phyloP scores from a whole-genome alignment of 2,329 filamentous ascomycete genomes.

The Hawksworthiomyces lignivorus region DNA sequence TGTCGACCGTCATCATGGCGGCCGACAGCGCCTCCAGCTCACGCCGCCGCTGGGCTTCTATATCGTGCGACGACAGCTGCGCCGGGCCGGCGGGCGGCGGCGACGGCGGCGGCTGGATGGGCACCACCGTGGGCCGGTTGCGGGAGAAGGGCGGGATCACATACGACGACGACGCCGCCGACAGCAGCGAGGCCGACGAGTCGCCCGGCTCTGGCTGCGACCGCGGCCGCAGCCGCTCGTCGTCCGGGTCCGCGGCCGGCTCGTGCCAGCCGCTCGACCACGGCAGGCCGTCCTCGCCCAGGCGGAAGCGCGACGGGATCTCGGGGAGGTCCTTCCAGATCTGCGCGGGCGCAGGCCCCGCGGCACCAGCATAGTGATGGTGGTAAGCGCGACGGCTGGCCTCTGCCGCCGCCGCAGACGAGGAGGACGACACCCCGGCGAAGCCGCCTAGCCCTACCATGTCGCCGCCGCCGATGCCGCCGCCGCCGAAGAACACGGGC shows the following conservation, averaged over 20 bases:
- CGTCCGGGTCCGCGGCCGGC: conserved; percentile 21
- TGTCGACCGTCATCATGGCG: conserved; percentile 50
- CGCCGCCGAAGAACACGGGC: background rate
- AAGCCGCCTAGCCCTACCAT: too few species aligned
- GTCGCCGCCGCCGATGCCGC: background rate
- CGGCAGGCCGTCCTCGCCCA: conserved; percentile 40
- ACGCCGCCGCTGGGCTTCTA: conserved; percentile 28
- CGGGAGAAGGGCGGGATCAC: background rate
- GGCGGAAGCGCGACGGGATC: conserved; percentile 29
- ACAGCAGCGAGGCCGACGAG: conserved; percentile 11
- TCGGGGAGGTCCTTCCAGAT: conserved; percentile 37
- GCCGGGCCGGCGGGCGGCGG: too few species aligned
- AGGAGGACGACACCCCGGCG: too few species aligned
- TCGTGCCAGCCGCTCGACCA: conserved; percentile 33
- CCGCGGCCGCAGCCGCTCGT: conserved; percentile 13
- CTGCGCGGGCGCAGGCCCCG: background rate
- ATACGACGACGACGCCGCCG: conserved; percentile 14
- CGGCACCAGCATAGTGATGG: too few species aligned
- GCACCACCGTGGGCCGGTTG: conserved; percentile 11
- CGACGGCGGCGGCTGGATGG: conserved; percentile 5
- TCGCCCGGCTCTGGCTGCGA: conserved; percentile 1
- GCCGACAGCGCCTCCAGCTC: conserved; percentile 43
- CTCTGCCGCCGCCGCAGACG: too few species aligned
- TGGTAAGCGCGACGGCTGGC: too few species aligned
- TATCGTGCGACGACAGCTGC: conserved; percentile 8